A percentile compares a stretch with the other conserved stretches of the same genome.
phyloP scores from a whole-genome alignment of 1,139 yeast genomes.

The Zygosaccharomyces sapae region DNA sequence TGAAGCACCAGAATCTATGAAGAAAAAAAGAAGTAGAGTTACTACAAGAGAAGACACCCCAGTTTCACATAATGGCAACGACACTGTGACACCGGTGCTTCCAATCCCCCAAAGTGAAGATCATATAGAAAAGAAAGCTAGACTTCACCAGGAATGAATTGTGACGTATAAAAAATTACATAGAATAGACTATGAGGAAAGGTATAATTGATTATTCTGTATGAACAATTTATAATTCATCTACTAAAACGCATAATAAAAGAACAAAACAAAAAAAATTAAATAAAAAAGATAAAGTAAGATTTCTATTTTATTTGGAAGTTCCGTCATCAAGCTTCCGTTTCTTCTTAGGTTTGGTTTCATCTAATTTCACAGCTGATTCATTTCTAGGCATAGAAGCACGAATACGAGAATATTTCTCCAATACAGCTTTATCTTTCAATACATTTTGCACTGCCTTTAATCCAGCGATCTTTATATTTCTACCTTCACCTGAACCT shows the following conservation, averaged over 20 bases:
- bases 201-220: background rate
- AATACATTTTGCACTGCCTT: constrained; percentile 71
- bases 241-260: background rate
- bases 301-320: background rate
- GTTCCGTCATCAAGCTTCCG: constrained; percentile 1
- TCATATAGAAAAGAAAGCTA: constrained; percentile 13
- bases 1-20: constrained; percentile 54
- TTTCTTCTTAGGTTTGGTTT: constrained; percentile 8
- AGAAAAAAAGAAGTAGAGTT: constrained; percentile 24
- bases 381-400: constrained; percentile 58
- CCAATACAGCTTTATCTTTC: constrained; percentile 52
- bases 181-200: background rate
- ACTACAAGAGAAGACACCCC: constrained; percentile 16
- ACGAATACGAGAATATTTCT: constrained; percentile 58
- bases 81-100: constrained; percentile 3
- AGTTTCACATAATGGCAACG: constrained; percentile 8
- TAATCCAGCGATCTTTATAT: constrained; percentile 62
- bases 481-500: constrained; percentile 61
- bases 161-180: background rate
- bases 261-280: background rate
- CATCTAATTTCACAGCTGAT: constrained; percentile 32
- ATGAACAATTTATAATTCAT: too few relatives aligned
- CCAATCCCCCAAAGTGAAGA: constrained; percentile 4
- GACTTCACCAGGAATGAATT: constrained; percentile 8
- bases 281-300: too few relatives aligned